Evolutionary conservation across 1,284 basidiomycete species (phyloP).

Genomic region (Heimioporus retisporus): DNA sequence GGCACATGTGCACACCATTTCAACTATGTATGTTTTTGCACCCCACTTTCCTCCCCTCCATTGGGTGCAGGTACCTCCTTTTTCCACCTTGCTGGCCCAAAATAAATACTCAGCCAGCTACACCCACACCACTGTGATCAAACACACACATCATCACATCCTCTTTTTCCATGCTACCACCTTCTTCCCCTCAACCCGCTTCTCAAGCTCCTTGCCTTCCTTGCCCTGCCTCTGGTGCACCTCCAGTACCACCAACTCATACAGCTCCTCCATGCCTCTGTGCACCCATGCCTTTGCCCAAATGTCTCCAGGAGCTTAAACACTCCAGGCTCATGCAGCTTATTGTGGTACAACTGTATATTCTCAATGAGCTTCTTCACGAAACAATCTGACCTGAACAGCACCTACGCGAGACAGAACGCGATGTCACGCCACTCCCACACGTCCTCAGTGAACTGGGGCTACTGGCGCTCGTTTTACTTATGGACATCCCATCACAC

Average conservation of each 20-base stretch:
- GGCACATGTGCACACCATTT: slow-evolving; percentile 13
- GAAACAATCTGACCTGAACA: slow-evolving; percentile 97
- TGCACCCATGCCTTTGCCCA: slow-evolving; percentile 80
- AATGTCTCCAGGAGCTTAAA: slow-evolving; percentile 93
- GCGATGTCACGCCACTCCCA: slow-evolving; percentile 99
- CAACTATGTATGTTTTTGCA: slow-evolving; percentile 1
- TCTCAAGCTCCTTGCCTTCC: slow-evolving; percentile 92
- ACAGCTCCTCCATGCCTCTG: slow-evolving; percentile 74
- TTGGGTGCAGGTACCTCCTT: slow-evolving; percentile 23
- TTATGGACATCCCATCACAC: no score
- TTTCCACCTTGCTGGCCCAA: slow-evolving; percentile 37
- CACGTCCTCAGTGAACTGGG: slow-evolving; percentile 89
- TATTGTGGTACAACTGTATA: slow-evolving; percentile 94
- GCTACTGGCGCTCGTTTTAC: slow-evolving; percentile 93
- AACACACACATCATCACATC: slow-evolving; percentile 50
- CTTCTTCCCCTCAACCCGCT: slow-evolving; percentile 84
- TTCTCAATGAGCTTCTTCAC: slow-evolving; percentile 94
- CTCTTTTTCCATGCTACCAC: slow-evolving; percentile 80
- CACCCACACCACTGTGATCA: not conserved
- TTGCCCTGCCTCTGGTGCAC: slow-evolving; percentile 88
- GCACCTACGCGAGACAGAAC: slow-evolving; percentile 93
- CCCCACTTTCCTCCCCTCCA: not conserved
- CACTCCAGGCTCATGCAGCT: slow-evolving; percentile 87
- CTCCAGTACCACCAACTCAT: slow-evolving; percentile 89
- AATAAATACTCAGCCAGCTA: no score